Conservation (phyloP, 306 rosid genomes). For the Quercus agrifolia region DNA sequence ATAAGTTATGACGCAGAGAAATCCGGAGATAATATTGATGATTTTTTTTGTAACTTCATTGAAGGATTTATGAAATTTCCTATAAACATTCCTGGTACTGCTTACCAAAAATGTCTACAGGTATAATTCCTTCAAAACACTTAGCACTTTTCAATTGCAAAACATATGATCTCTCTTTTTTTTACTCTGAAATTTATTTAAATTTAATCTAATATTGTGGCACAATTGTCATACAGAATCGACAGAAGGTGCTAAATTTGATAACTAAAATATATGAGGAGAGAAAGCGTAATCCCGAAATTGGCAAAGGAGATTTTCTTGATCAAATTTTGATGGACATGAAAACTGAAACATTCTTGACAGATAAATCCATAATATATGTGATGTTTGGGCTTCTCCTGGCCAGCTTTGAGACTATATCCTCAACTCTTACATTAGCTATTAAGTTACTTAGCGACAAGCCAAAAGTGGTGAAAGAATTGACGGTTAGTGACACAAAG, state of each 20-base stretch:
- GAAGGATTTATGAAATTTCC: conserved; percentile 40
- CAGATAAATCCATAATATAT: conserved; percentile 21
- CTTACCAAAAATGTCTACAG: conserved; percentile 30
- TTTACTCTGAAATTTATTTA: not conserved
- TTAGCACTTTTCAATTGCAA: too few relatives aligned
- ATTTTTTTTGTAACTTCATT: conserved; percentile 2
- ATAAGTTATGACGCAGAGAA: not conserved
- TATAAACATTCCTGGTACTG: conserved; percentile 39
- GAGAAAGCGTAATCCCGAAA: conserved; percentile 20
- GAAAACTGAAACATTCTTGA: not conserved
- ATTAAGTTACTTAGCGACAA: not conserved
- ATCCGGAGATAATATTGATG: not conserved
- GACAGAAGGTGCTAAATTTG: conserved; percentile 13
- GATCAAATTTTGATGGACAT: conserved; percentile 23
- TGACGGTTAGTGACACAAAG: not conserved
- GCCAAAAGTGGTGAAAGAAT: not conserved
- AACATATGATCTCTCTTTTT: too few relatives aligned
- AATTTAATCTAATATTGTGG: not conserved
- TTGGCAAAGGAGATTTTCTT: conserved; percentile 23
- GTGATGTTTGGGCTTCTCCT: conserved; percentile 20
- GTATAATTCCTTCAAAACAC: not conserved
- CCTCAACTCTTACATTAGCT: not conserved
- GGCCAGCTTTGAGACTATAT: not conserved
- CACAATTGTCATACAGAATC: not conserved
- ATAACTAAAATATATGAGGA: conserved; percentile 22